phyloP scores from a whole-genome alignment of 1,284 basidiomycete genomes.

The Serendipita sp. region DNA sequence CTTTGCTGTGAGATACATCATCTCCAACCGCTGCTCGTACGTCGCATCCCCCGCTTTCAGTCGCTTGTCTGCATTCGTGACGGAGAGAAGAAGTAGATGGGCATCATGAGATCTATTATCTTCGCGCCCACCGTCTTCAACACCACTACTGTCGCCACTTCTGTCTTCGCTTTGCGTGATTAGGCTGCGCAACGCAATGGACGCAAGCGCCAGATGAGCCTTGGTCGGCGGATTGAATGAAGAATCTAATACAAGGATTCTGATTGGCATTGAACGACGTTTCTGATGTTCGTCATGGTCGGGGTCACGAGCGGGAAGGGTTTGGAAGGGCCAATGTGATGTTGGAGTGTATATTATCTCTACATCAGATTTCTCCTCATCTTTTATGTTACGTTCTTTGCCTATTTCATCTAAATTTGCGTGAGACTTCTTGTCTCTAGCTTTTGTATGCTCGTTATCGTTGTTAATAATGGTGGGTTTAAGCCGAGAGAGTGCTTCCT shows the following conservation, averaged over 20 bases:
- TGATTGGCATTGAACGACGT: not conserved
- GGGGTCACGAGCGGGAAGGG: no score
- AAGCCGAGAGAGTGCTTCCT: no score
- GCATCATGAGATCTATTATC: conserved; percentile 32
- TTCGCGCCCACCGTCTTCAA: not conserved
- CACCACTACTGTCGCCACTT: conserved; percentile 9
- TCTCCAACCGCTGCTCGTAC: conserved; percentile 59
- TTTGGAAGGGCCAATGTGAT: no score
- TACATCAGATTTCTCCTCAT: no score
- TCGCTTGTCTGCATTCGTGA: conserved; percentile 80
- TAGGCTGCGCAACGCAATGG: conserved; percentile 22
- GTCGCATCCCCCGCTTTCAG: conserved; percentile 58
- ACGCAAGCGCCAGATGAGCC: conserved; percentile 72
- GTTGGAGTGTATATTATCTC: no score
- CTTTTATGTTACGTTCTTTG: no score
- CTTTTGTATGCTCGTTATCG: no score
- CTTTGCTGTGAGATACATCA: conserved; percentile 59
- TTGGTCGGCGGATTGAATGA: conserved; percentile 90
- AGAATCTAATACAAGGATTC: conserved; percentile 61
- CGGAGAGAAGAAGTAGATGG: conserved; percentile 69
- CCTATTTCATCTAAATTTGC: no score
- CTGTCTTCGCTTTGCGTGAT: conserved; percentile 5
- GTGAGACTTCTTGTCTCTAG: no score
- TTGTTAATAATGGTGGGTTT: no score
- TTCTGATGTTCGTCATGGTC: no score